Evolutionary conservation across 352 stramenopile genomes (phyloP).

Genomic region (Globisporangium orthogonon): DNA sequence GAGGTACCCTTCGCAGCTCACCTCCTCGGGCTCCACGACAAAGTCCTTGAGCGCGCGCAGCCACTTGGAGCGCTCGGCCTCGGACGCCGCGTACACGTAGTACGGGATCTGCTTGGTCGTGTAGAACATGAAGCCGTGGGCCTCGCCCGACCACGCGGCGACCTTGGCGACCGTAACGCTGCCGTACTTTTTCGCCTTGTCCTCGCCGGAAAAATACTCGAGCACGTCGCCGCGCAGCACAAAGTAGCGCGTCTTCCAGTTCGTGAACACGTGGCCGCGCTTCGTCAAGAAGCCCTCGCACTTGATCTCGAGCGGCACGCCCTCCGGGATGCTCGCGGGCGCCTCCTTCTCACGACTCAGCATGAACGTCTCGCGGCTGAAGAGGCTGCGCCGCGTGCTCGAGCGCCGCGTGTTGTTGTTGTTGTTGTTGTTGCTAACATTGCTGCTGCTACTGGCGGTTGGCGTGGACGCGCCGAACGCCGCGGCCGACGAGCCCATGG

Average conservation of each 20-base stretch:
- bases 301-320: slow-evolving; percentile 38
- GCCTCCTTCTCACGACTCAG: slow-evolving; percentile 71
- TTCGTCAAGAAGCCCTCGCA: slow-evolving; percentile 86
- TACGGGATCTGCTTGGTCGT: slow-evolving; percentile 87
- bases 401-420: slow-evolving; percentile 29
- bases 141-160: slow-evolving; percentile 74
- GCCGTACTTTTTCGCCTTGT: slow-evolving; percentile 82
- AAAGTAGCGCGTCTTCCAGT: slow-evolving; percentile 90
- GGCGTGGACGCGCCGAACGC: too few species aligned
- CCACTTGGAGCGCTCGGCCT: slow-evolving; percentile 71
- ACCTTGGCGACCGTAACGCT: slow-evolving; percentile 86
- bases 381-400: slow-evolving; percentile 64
- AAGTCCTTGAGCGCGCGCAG: slow-evolving; percentile 80
- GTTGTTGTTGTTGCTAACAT: background rate
- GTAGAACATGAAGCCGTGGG: slow-evolving; percentile 89
- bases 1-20: slow-evolving; percentile 83
- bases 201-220: slow-evolving; percentile 81
- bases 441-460: too few species aligned
- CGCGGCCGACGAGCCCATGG: slow-evolving; percentile 11
- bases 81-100: slow-evolving; percentile 85
- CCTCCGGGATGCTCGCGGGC: slow-evolving; percentile 49
- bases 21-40: slow-evolving; percentile 79
- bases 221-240: slow-evolving; percentile 75
- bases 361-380: slow-evolving; percentile 71
- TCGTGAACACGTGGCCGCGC: slow-evolving; percentile 84